A percentile compares a stretch with the other conserved stretches of the same genome.
phyloP scores from a whole-genome alignment of 148 eudicot genomes.

The Pouteria glomerata region DNA sequence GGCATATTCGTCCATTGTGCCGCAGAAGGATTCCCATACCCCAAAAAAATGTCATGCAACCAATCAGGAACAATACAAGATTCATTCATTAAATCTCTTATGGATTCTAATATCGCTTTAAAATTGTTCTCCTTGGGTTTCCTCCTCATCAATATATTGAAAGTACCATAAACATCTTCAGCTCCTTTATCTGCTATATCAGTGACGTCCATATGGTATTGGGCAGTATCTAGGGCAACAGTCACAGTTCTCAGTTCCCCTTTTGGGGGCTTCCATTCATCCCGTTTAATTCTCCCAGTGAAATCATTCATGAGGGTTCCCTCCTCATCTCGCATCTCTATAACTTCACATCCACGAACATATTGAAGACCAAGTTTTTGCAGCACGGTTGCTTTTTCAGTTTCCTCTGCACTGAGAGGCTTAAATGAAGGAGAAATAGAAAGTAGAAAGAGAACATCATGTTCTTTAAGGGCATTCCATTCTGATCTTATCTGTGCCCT shows the following conservation, averaged over 20 bases:
- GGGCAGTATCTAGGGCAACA: conserved; percentile 92
- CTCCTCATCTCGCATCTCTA: conserved; percentile 93
- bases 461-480: conserved; percentile 95
- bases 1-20: conserved; percentile 98
- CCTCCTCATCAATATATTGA: conserved; percentile 89
- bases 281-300: conserved; percentile 89
- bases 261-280: conserved; percentile 99
- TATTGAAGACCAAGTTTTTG: conserved; percentile 89
- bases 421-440: conserved; percentile 88
- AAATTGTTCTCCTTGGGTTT: conserved; percentile 99
- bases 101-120: conserved; percentile 95
- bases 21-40: conserved; percentile 96
- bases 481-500: conserved; percentile 85
- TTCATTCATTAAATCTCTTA: conserved; percentile 98
- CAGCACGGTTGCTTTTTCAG: conserved; percentile 84
- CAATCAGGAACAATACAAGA: conserved; percentile 98
- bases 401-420: conserved; percentile 88
- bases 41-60: conserved; percentile 96
- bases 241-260: conserved; percentile 96
- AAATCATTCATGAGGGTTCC: conserved; percentile 95
- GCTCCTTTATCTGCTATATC: conserved; percentile 95
- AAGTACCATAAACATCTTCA: conserved; percentile 88
- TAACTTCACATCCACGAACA: conserved; percentile 98
- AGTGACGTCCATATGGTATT: conserved; percentile 96
- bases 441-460: conserved; percentile 93